Percentiles rank a stretch among this genome's conserved stretches.
Conservation (phyloP, 495 filamentous ascomycete genomes). For the Delitschia confertaspora region DNA sequence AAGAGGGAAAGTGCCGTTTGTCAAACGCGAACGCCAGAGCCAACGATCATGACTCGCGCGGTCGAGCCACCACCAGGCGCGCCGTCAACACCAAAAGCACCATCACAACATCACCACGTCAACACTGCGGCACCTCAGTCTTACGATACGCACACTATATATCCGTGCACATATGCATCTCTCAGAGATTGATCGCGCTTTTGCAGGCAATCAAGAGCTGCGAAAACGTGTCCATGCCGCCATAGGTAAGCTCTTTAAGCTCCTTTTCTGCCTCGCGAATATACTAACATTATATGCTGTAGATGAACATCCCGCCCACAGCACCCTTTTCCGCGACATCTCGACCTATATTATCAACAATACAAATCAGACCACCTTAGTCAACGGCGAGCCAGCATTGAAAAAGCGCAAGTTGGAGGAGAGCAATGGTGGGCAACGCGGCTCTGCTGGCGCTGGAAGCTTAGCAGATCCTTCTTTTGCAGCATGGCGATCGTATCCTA, state of each 20-base stretch:
- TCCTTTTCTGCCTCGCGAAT: neutral
- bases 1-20: too few relatives aligned
- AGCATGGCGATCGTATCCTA: slow-evolving; percentile 16
- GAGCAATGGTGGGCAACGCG: slow-evolving; percentile 13
- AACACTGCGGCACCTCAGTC: neutral
- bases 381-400: slow-evolving; percentile 14
- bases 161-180: slow-evolving; percentile 11
- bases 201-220: slow-evolving; percentile 22
- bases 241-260: slow-evolving; percentile 18
- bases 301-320: slow-evolving; percentile 24
- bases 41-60: too few relatives aligned
- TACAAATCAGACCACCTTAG: slow-evolving; percentile 1
- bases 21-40: too few relatives aligned
- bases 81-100: too few relatives aligned
- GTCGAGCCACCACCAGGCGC: too few relatives aligned
- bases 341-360: slow-evolving; percentile 25
- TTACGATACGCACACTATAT: neutral
- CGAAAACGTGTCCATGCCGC: slow-evolving; percentile 25
- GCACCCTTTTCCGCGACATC: slow-evolving; percentile 27
- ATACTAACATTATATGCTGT: neutral
- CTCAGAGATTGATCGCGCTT: slow-evolving; percentile 22
- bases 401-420: slow-evolving; percentile 32
- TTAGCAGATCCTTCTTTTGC: slow-evolving; percentile 5
- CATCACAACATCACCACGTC: slow-evolving; percentile 2
- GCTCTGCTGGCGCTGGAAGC: slow-evolving; percentile 7